phyloP scores from a whole-genome alignment of 129 eudicot species.

The Rutidosis leptorrhynchoides region DNA sequence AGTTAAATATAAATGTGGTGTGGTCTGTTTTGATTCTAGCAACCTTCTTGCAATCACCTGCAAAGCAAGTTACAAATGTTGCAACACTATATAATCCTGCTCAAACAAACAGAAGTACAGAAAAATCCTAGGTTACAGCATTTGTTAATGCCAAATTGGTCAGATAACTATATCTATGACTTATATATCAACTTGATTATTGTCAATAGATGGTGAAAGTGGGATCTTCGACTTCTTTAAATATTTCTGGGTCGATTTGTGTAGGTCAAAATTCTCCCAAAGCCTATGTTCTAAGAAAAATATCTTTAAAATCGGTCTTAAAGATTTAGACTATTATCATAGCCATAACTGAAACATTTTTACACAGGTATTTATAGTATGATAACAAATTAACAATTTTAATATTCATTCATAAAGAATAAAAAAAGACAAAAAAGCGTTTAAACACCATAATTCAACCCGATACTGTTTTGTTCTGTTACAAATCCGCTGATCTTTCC shows the following conservation, averaged over 20 bases:
- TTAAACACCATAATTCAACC: not conserved
- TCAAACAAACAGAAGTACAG: not conserved
- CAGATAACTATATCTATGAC: too few relatives aligned
- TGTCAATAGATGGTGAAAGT: not conserved
- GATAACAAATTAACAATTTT: not conserved
- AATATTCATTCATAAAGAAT: not conserved
- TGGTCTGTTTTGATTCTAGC: slow-evolving; percentile 90
- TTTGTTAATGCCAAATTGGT: not conserved
- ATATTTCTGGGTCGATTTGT: not conserved
- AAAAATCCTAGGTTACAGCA: slow-evolving; percentile 8
- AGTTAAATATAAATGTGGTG: slow-evolving; percentile 81
- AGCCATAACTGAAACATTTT: not conserved
- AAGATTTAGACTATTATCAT: not conserved
- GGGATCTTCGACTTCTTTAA: not conserved
- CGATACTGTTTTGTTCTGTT: not conserved
- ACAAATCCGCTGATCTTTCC: not conserved
- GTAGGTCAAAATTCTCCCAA: not conserved
- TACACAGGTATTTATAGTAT: not conserved
- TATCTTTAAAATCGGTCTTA: not conserved
- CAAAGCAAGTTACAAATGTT: slow-evolving; percentile 28
- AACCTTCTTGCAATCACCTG: slow-evolving; percentile 92
- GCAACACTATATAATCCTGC: slow-evolving; percentile 3
- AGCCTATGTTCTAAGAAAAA: not conserved
- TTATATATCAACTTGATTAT: too few relatives aligned
- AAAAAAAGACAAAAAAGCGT: not conserved